These are phyloP conservation scores for Thelephora ganbajun DNA, from an alignment of 768 basidiomycete genomes.

Conservation along the genomic window DNA sequence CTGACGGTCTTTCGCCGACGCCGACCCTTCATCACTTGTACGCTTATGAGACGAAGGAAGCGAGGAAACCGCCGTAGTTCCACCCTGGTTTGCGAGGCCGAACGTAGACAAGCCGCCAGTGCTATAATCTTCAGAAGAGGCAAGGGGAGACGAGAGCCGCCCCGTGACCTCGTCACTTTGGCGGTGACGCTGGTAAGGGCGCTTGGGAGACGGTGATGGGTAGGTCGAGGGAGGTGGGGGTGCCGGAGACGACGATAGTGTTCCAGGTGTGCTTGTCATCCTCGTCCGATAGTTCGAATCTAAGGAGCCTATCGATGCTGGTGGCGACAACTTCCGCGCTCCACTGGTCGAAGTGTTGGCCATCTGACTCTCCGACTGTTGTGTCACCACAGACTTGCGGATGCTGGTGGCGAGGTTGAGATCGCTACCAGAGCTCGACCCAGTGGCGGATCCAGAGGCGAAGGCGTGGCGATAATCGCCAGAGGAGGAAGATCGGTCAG, in stretches of 20 bases:
- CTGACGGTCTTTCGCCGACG: constrained; percentile 1
- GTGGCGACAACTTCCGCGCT: neutral
- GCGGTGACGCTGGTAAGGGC: no score
- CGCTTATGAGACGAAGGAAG: neutral
- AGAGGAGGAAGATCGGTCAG: no score
- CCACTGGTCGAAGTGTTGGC: no score
- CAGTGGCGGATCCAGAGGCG: no score
- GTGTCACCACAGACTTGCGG: no score
- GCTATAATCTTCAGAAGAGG: neutral
- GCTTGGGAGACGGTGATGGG: no score
- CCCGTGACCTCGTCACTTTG: no score
- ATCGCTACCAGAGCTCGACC: no score
- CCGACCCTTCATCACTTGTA: neutral
- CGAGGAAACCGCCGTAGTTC: neutral
- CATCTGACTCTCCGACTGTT: no score
- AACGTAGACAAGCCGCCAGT: neutral
- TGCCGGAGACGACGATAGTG: constrained; percentile 4
- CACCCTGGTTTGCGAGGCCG: neutral
- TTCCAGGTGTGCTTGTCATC: constrained; percentile 5
- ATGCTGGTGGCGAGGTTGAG: no score
- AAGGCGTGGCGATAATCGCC: no score
- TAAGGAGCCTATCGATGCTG: constrained; percentile 4
- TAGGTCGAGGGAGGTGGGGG: no score
- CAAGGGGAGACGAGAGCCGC: neutral
- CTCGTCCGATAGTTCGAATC: constrained; percentile 4